A percentile compares a stretch with the other conserved stretches of the same genome.
These are phyloP conservation scores for Ceratobasidium sp. DNA, from an alignment of 1,284 basidiomycete genomes.

Conservation along the genomic window DNA sequence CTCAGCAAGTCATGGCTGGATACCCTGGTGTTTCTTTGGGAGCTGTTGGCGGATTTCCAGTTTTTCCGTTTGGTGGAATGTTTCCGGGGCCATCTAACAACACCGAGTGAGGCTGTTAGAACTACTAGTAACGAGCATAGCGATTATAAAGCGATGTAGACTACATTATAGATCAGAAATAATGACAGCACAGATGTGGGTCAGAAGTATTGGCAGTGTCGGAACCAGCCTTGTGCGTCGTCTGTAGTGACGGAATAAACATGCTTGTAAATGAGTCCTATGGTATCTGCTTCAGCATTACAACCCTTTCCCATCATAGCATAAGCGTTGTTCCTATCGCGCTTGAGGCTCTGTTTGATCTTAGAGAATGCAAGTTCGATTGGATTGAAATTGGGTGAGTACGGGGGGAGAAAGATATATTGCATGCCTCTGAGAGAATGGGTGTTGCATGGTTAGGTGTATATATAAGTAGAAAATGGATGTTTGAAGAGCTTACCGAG, in stretches of 20 bases:
- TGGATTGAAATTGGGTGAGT: constrained; percentile 46
- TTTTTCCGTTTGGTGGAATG: constrained; percentile 9
- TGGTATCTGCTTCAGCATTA: neutral
- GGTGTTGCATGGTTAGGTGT: neutral
- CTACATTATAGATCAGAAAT: neutral
- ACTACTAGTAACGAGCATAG: neutral
- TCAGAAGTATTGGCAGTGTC: constrained; percentile 31
- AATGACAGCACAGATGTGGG: neutral
- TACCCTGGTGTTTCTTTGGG: neutral
- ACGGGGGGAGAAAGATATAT: constrained; percentile 43
- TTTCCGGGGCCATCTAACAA: neutral
- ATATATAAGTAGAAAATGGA: neutral
- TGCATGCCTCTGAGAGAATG: constrained; percentile 45
- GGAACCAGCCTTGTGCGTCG: constrained; percentile 36
- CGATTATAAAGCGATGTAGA: neutral
- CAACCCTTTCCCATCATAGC: constrained; percentile 3
- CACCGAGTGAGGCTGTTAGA: no score
- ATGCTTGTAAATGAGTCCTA: neutral
- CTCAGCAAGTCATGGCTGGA: neutral
- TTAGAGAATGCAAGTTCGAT: constrained; percentile 45
- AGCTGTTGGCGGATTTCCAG: constrained; percentile 1
- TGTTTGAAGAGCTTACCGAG: constrained; percentile 23
- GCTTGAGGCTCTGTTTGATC: constrained; percentile 37
- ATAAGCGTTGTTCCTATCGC: neutral
- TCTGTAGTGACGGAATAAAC: constrained; percentile 28